These are phyloP conservation scores for Blastocystis sp. DNA, from an alignment of 352 stramenopile species.

Conservation along the genomic window DNA sequence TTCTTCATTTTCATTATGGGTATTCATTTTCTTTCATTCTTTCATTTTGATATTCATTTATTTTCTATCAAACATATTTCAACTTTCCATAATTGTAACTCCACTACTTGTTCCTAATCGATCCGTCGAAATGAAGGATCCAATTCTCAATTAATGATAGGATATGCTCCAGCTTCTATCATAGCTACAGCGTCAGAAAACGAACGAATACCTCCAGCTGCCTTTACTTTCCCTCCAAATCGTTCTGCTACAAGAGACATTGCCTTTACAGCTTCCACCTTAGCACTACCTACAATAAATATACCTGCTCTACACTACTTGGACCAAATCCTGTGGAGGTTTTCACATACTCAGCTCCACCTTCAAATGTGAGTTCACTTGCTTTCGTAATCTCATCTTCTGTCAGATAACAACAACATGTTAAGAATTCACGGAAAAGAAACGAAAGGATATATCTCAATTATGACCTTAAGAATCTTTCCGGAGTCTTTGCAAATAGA, in stretches of 20 bases:
- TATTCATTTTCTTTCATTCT: constrained; percentile 39
- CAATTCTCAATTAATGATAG: not conserved
- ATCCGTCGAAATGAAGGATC: not conserved
- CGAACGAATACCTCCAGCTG: constrained; percentile 74
- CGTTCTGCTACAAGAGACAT: constrained; percentile 71
- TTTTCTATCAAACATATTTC: not conserved
- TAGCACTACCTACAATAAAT: constrained; percentile 67
- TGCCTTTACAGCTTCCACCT: constrained; percentile 73
- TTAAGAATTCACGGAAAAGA: not conserved
- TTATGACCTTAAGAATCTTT: constrained; percentile 74
- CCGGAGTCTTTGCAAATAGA: constrained; percentile 70
- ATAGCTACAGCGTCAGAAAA: constrained; percentile 72
- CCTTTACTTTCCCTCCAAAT: constrained; percentile 74
- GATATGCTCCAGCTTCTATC: constrained; percentile 70
- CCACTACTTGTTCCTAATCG: constrained; percentile 50
- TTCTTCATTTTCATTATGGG: no score
- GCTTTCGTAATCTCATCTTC: constrained; percentile 72
- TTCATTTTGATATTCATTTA: not conserved
- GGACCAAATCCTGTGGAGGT: constrained; percentile 77
- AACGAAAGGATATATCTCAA: constrained; percentile 68
- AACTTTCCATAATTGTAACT: not conserved
- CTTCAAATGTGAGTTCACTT: constrained; percentile 71
- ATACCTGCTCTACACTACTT: constrained; percentile 45
- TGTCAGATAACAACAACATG: constrained; percentile 65
- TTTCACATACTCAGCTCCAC: constrained; percentile 78